phyloP scores from a whole-genome alignment of 208 protist genomes.

The Angomonas desouzai region DNA sequence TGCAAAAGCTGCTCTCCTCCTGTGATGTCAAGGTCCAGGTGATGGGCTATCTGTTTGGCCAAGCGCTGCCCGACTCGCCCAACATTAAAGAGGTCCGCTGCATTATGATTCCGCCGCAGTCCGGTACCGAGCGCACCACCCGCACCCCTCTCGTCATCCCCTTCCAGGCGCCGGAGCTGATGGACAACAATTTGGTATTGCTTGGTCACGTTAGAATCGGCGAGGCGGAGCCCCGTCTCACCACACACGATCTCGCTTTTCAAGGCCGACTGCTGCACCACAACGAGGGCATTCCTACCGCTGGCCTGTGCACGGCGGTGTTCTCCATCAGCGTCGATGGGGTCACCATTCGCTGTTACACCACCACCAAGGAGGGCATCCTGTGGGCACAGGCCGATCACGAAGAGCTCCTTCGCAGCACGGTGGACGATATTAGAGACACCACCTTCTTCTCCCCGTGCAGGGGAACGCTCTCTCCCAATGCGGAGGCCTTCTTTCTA shows the following conservation, averaged over 20 bases:
- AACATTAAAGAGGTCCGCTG: slow-evolving; percentile 88
- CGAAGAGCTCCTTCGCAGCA: slow-evolving; percentile 44
- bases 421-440: slow-evolving; percentile 41
- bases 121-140: slow-evolving; percentile 53
- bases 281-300: slow-evolving; percentile 62
- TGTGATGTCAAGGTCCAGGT: slow-evolving; percentile 85
- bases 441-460: slow-evolving; percentile 45
- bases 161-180: slow-evolving; percentile 46
- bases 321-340: slow-evolving; percentile 65
- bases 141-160: slow-evolving; percentile 67
- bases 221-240: slow-evolving; percentile 55
- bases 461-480: slow-evolving; percentile 58
- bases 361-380: slow-evolving; percentile 75
- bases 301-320: slow-evolving; percentile 32
- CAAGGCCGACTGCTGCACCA: slow-evolving; percentile 63
- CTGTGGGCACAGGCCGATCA: slow-evolving; percentile 61
- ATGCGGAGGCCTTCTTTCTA: slow-evolving; percentile 74
- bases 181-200: slow-evolving; percentile 69
- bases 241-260: slow-evolving; percentile 77
- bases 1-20: slow-evolving; percentile 72
- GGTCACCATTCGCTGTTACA: slow-evolving; percentile 70
- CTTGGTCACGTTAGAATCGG: slow-evolving; percentile 75
- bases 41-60: slow-evolving; percentile 83
- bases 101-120: slow-evolving; percentile 84
- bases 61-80: slow-evolving; percentile 73